Evolutionary conservation across 768 basidiomycete species (phyloP).

Genomic region (Serendipita vermifera): DNA sequence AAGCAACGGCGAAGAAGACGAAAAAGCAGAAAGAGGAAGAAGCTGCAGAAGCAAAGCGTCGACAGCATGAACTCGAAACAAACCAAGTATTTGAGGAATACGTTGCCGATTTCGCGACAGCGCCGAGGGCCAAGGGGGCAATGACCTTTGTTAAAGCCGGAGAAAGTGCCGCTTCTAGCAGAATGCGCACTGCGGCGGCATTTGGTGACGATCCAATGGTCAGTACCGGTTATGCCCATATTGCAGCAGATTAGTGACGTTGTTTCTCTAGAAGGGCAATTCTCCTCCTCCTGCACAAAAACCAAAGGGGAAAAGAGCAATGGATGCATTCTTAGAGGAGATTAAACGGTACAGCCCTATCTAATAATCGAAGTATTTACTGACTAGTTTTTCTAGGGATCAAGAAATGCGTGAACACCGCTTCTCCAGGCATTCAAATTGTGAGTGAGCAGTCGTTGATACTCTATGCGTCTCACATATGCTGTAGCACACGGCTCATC

Average conservation of each 20-base stretch:
- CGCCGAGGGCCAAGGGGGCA: conserved; percentile 18
- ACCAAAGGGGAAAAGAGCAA: conserved; percentile 87
- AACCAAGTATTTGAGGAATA: conserved; percentile 36
- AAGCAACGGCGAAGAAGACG: conserved; percentile 61
- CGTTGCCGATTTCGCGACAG: conserved; percentile 18
- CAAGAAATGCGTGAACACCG: conserved; percentile 85
- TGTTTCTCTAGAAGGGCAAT: too few relatives aligned
- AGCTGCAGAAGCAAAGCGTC: conserved; percentile 77
- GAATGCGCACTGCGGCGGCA: background rate
- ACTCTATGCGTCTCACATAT: background rate
- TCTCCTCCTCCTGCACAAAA: conserved; percentile 39
- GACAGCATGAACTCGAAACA: conserved; percentile 23
- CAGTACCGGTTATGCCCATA: too few relatives aligned
- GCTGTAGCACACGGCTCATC: conserved; percentile 52
- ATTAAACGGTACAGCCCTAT: conserved; percentile 62
- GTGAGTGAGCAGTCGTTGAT: conserved; percentile 9
- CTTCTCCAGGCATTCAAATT: conserved; percentile 41
- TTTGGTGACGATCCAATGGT: conserved; percentile 1
- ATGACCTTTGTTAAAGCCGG: conserved; percentile 4
- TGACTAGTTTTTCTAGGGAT: conserved; percentile 44
- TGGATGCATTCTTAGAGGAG: conserved; percentile 94
- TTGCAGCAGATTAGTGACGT: too few relatives aligned
- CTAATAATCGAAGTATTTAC: conserved; percentile 9
- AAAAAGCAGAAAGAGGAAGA: conserved; percentile 87
- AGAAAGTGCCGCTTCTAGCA: background rate